phyloP scores from a whole-genome alignment of 306 rosid species.

The Inga laurina region DNA sequence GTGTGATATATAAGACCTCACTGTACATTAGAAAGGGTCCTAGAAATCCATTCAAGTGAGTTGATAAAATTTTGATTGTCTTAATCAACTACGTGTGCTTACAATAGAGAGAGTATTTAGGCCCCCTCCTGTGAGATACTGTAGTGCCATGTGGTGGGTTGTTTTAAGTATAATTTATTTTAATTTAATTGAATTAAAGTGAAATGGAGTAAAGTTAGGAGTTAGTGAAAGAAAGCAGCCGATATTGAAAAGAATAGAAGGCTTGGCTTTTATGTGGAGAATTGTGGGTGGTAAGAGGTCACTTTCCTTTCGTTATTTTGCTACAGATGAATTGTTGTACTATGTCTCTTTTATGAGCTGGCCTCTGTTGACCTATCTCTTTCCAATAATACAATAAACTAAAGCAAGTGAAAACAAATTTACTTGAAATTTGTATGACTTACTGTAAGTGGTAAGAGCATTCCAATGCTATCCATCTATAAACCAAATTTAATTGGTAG shows the following conservation, averaged over 20 bases:
- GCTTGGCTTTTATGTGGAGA: neutral
- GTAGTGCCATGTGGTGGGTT: neutral
- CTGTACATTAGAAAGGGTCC: no score
- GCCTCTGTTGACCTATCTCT: neutral
- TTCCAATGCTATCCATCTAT: no score
- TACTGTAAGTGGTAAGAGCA: neutral
- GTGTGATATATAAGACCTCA: neutral
- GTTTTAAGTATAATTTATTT: neutral
- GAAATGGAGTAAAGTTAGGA: neutral
- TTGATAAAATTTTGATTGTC: neutral
- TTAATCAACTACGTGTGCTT: neutral
- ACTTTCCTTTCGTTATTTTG: neutral
- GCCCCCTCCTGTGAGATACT: neutral
- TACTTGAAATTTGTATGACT: neutral
- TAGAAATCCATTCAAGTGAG: neutral
- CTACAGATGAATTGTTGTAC: neutral
- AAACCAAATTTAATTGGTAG: neutral
- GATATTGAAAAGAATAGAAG: neutral
- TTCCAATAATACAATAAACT: neutral
- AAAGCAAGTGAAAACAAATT: neutral
- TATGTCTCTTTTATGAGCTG: neutral
- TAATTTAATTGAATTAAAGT: no score
- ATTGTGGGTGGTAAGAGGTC: neutral
- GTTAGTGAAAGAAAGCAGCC: neutral
- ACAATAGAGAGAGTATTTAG: neutral